These are phyloP conservation scores for Hanseniaspora hatyaiensis DNA, from an alignment of 805 yeast genomes.

Conservation along the genomic window DNA sequence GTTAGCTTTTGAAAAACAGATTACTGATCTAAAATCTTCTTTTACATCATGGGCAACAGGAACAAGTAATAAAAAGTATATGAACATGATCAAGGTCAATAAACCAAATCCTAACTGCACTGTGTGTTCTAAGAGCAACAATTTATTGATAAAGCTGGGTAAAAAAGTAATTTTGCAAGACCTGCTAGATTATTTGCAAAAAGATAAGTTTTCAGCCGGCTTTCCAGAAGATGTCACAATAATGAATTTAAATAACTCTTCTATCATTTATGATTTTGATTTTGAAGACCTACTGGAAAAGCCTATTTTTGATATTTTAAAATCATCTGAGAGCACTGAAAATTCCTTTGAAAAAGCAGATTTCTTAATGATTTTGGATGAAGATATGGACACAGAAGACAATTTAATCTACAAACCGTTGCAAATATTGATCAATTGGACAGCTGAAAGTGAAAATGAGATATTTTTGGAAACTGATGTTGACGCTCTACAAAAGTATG, in stretches of 20 bases:
- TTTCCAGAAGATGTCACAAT: constrained; percentile 30
- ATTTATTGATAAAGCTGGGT: constrained; percentile 38
- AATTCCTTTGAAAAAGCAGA: too few relatives aligned
- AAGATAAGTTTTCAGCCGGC: constrained; percentile 40
- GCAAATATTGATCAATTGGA: constrained; percentile 30
- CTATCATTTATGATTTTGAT: constrained; percentile 70
- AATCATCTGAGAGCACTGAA: constrained; percentile 15
- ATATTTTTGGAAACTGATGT: neutral
- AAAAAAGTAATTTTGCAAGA: constrained; percentile 34
- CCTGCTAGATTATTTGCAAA: constrained; percentile 41
- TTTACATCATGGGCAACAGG: constrained; percentile 43
- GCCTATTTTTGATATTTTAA: constrained; percentile 41
- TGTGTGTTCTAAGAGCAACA: constrained; percentile 43
- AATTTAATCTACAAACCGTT: constrained; percentile 47
- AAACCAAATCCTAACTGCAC: constrained; percentile 63
- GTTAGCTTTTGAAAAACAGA: constrained; percentile 29
- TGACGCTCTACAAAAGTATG: neutral
- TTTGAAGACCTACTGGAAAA: constrained; percentile 63
- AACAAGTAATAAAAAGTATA: constrained; percentile 38
- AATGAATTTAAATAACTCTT: constrained; percentile 31
- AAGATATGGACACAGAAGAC: constrained; percentile 57
- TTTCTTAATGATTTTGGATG: constrained; percentile 63
- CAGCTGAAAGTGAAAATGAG: neutral
- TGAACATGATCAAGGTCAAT: constrained; percentile 50
- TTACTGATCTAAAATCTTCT: constrained; percentile 33